Evolutionary conservation across 2,329 filamentous ascomycete genomes (phyloP), one percentile per base, ranked within the genome.

Genomic region (Pseudogymnoascus sp.): DNA sequence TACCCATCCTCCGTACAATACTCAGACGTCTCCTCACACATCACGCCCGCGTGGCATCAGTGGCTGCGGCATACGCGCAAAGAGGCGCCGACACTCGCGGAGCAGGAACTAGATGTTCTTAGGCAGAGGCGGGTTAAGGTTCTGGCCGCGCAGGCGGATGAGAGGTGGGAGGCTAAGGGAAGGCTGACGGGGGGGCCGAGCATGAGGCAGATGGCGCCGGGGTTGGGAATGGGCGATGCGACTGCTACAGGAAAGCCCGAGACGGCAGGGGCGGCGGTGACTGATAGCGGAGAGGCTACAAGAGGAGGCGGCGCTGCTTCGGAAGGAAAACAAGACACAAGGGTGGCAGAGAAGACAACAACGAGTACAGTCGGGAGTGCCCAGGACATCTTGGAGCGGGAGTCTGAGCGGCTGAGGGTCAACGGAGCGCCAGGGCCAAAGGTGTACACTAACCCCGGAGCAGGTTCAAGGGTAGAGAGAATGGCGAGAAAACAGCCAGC

Each of bases 31-130:
- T 66, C 68, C 11, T 57, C 59, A 8, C 73, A 73, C 61, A 83
- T 87, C 63, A 75, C 80, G 59, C 84, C 85, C 9, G 77, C 79
- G 65, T 88, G 85, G 85, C 84, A 87, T 72, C 84, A 87, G 68
- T 88, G 85, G 85, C 77, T 88, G 57, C 82, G 85, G 14, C 78
- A 87, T 71, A 82, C 80, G 50, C 81, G 85, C 18, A 63, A 69
- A 2, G 70, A 78, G 0, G 75, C 85, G 1, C 85, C 85, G 0
- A 79, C 75, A 1, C 71, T 87, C 9, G 72, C 73, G 1, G 85
- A 88, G 71, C 83, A 87, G 71, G 68, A 73, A 6, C 71, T 70
- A 35, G 85, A 88, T 60, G 69, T 82, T 1, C 68, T 71, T 9
- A 77, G 85, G 25, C 81, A 79, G 71, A 74, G 76, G 58, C 75